phyloP scores from a whole-genome alignment of 495 filamentous ascomycete genomes.

The Usnea hakonensis region DNA sequence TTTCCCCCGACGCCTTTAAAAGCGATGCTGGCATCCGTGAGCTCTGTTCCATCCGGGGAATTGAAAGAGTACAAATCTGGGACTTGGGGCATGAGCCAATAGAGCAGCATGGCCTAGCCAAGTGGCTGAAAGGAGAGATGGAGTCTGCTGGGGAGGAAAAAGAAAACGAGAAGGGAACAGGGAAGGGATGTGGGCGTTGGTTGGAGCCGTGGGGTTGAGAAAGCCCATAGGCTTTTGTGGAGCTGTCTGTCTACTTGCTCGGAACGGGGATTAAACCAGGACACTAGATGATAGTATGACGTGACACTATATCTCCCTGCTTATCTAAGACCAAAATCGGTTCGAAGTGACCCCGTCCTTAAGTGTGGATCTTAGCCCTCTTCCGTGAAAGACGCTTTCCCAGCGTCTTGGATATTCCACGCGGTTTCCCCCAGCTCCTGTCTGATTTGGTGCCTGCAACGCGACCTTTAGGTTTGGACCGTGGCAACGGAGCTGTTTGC shows the following conservation, averaged over 20 bases:
- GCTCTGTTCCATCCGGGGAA: conserved; percentile 11
- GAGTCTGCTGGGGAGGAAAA: conserved; percentile 8
- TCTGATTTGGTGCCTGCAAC: too few species aligned
- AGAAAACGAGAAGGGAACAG: conserved; percentile 3
- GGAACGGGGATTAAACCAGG: background rate
- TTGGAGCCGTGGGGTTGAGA: too few species aligned
- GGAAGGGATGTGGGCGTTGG: too few species aligned
- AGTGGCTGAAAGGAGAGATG: conserved; percentile 8
- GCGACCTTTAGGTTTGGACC: too few species aligned
- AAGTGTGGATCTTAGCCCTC: background rate
- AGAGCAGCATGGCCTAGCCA: conserved; percentile 7
- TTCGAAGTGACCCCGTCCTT: background rate
- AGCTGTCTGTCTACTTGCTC: conserved; percentile 1
- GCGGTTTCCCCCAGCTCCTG: too few species aligned
- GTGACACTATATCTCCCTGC: conserved; percentile 3
- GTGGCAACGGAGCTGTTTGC: background rate
- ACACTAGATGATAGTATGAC: too few species aligned
- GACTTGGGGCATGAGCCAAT: conserved; percentile 8
- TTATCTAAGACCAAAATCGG: background rate
- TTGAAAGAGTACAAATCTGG: conserved; percentile 9
- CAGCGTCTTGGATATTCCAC: background rate
- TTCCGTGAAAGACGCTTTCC: too few species aligned
- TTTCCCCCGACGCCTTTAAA: conserved; percentile 9
- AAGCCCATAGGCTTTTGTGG: too few species aligned
- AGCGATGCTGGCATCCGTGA: conserved; percentile 9